Conservation (phyloP, 169 alveolate species). For the Eimeria nieschulzi region DNA sequence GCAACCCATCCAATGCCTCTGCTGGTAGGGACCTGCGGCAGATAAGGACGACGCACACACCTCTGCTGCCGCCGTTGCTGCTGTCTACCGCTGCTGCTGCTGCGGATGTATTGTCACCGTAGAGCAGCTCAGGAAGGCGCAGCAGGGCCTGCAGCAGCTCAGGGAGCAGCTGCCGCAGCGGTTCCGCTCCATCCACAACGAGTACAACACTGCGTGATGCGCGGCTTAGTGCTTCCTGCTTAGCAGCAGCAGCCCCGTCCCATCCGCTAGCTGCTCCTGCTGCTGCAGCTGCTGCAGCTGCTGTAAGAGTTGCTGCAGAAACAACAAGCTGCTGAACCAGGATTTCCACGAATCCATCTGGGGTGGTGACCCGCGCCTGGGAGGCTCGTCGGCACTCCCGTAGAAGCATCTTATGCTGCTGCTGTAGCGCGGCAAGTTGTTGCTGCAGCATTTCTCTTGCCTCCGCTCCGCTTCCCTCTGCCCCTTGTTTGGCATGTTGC, state of each 20-base stretch:
- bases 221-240: slow-evolving; percentile 23
- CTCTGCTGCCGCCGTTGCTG: slow-evolving; percentile 14
- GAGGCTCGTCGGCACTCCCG: slow-evolving; percentile 6
- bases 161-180: slow-evolving; percentile 60
- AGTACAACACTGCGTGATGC: slow-evolving; percentile 27
- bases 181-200: slow-evolving; percentile 36
- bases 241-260: slow-evolving; percentile 40
- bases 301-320: slow-evolving; percentile 3
- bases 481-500: not conserved
- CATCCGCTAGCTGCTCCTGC: not conserved
- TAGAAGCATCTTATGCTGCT: slow-evolving; percentile 14
- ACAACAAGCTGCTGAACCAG: not conserved
- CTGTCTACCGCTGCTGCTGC: not conserved
- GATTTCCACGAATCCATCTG: not conserved
- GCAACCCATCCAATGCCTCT: slow-evolving; percentile 23
- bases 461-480: not conserved
- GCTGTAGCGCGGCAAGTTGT: slow-evolving; percentile 46
- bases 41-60: slow-evolving; percentile 25
- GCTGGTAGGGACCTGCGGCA: slow-evolving; percentile 41
- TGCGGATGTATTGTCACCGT: slow-evolving; percentile 21
- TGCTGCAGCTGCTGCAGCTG: slow-evolving; percentile 15
- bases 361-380: not conserved
- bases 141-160: slow-evolving; percentile 70
- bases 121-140: slow-evolving; percentile 64
- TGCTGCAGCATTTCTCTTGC: not conserved